These are phyloP conservation scores for Acrasis kona DNA, from an alignment of 78 protist genomes.

Conservation along the genomic window DNA sequence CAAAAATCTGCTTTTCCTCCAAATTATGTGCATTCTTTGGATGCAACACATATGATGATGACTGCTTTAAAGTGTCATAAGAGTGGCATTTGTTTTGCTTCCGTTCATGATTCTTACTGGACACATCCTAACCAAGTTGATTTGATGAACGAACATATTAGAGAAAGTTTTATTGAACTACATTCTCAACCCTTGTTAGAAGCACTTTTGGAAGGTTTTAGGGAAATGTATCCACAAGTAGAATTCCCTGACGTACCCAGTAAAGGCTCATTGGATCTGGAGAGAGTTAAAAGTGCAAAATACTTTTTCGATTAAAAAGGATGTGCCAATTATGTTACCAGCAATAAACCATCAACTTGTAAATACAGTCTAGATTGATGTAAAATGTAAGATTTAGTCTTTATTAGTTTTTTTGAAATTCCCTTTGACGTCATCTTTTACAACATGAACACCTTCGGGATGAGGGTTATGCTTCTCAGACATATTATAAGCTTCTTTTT, in stretches of 20 bases:
- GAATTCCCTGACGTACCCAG: conserved; percentile 42
- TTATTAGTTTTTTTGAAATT: no score
- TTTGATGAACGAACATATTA: conserved; percentile 30
- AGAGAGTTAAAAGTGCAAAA: conserved; percentile 25
- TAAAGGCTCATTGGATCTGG: conserved; percentile 49
- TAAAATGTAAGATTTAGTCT: no score
- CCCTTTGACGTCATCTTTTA: no score
- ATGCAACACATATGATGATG: conserved; percentile 82
- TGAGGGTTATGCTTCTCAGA: no score
- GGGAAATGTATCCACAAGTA: conserved; percentile 17
- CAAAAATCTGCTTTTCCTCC: conserved; percentile 89
- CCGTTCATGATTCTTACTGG: conserved; percentile 94
- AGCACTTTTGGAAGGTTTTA: background rate
- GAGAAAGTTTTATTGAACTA: conserved; percentile 70
- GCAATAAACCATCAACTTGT: no score
- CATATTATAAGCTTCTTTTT: no score
- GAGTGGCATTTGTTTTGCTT: conserved; percentile 47
- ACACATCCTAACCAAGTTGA: conserved; percentile 69
- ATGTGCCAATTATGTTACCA: no score
- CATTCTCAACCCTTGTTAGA: conserved; percentile 24
- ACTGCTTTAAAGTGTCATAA: conserved; percentile 39
- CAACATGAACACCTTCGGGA: no score
- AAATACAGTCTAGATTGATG: no score
- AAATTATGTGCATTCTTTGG: conserved; percentile 87
- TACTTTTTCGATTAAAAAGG: conserved; percentile 64